Percentiles rank a stretch among this genome's conserved stretches.
phyloP scores from a whole-genome alignment of 177 flowering plant genomes.

The Vitis hybrid region DNA sequence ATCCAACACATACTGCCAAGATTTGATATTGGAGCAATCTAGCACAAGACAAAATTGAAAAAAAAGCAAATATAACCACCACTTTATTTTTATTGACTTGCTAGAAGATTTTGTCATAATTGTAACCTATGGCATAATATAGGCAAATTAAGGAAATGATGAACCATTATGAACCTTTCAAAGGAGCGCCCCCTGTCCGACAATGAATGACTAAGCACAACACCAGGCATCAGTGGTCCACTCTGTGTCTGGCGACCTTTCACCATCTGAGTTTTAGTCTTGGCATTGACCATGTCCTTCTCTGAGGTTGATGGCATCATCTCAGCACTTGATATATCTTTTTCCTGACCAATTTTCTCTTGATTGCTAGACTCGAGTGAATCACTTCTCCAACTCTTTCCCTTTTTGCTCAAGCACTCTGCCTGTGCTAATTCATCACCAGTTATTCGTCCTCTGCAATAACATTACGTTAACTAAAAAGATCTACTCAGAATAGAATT shows the following conservation, averaged over 20 bases:
- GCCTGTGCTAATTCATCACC: slow-evolving; percentile 25
- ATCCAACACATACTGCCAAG: no score
- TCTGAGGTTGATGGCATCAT: slow-evolving; percentile 37
- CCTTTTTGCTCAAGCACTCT: slow-evolving; percentile 31
- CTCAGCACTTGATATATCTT: slow-evolving; percentile 44
- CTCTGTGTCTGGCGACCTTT: slow-evolving; percentile 66
- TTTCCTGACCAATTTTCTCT: slow-evolving; percentile 35
- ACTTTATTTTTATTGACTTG: not conserved
- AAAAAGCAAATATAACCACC: no score
- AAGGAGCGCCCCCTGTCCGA: slow-evolving; percentile 50
- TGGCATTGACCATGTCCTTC: slow-evolving; percentile 39
- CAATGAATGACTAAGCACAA: slow-evolving; percentile 49
- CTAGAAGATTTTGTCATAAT: not conserved
- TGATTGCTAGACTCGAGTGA: slow-evolving; percentile 23
- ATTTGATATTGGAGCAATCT: no score
- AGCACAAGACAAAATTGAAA: no score
- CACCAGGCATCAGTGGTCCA: slow-evolving; percentile 73
- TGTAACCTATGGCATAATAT: not conserved
- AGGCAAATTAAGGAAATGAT: slow-evolving; percentile 2
- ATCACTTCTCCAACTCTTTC: slow-evolving; percentile 30
- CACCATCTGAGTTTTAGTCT: slow-evolving; percentile 36
- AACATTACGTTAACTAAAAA: not conserved
- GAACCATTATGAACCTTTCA: slow-evolving; percentile 58
- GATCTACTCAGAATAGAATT: not conserved
- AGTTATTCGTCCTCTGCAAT: slow-evolving; percentile 32